These are phyloP conservation scores for Pyrenula massariospora DNA, from an alignment of 495 filamentous ascomycete genomes.

Conservation along the genomic window DNA sequence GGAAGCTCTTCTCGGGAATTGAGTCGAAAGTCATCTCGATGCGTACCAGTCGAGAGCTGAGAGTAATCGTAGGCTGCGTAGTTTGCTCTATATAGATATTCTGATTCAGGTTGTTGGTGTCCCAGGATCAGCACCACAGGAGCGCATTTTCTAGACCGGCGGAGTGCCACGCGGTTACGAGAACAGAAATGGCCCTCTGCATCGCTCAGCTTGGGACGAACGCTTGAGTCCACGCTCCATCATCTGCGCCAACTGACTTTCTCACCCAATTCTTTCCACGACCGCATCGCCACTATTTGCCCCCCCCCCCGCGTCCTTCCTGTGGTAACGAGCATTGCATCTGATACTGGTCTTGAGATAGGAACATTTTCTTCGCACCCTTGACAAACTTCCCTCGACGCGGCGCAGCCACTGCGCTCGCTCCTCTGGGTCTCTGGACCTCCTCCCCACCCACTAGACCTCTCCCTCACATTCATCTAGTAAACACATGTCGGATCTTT, in stretches of 20 bases:
- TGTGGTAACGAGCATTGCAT: too few relatives aligned
- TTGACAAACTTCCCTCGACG: neutral
- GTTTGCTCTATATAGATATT: too few relatives aligned
- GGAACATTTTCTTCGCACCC: neutral
- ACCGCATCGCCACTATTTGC: slow-evolving; percentile 4
- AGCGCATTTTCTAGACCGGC: too few relatives aligned
- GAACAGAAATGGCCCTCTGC: neutral
- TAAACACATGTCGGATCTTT: neutral
- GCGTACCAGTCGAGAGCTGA: too few relatives aligned
- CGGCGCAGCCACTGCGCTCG: neutral
- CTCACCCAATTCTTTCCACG: slow-evolving; percentile 5
- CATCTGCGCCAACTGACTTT: slow-evolving; percentile 5
- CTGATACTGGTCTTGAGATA: neutral
- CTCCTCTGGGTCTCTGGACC: neutral
- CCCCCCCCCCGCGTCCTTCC: slow-evolving; percentile 7
- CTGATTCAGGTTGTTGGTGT: too few relatives aligned
- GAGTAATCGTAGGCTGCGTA: too few relatives aligned
- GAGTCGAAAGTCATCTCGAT: too few relatives aligned
- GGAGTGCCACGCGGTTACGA: neutral
- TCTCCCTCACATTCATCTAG: neutral
- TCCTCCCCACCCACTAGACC: neutral
- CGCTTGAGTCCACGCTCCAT: slow-evolving; percentile 2
- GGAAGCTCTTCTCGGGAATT: too few relatives aligned
- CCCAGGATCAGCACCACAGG: too few relatives aligned
- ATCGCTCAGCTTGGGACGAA: neutral